Base-by-base conservation (phyloP, 164 flowering plant species). In the Dillenia turbinata region DNA sequence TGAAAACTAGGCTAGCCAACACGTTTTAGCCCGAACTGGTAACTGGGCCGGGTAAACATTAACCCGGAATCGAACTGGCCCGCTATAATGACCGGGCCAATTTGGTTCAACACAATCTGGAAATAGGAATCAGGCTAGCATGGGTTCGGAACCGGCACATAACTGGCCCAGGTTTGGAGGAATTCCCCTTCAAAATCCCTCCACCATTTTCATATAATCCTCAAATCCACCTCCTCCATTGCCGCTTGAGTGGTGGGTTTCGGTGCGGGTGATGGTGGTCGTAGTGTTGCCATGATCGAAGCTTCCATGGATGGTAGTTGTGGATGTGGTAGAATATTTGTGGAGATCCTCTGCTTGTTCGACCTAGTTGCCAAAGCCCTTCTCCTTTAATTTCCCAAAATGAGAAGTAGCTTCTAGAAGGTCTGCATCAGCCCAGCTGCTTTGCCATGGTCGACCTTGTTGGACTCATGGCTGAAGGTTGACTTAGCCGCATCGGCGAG, bases 291-390 rank as follows among this genome's bases (percentile, higher is more conserved):
- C 4, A 15, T 54, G 16, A 14, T 43, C 15, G 43, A 63, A 51
- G 46, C 50, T n/a, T n/a, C n/a, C n/a, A n/a, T n/a, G 60, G 19
- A 52, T 49, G 26, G 54, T 4, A 46, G 54, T 12, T 24, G 56
- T 24, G 56, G 73, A n/a, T 56, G 81, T 44, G 8, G 69, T 72
- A 6, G 75, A 65, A 61, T 80, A 77, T 49, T 77, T 49, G 61
- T 82, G 81, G 56, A 81, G 83, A 46, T 51, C 46, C 80, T 80
- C 83, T 5, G 88, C 88, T 74, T 79, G 56, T 0, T 69, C 70
- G 2, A 78, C 69, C 61, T 78, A 84, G 62, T 66, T 68, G 15
- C 86, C 88, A 14, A 66, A 17, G 43, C 74, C 43, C 63, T 62
- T 75, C 63, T 72, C 73, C 9, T 80, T 80, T 50, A 82, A 52